Base-by-base conservation (phyloP, 495 filamentous ascomycete genomes). In the Penicillium roqueforti region DNA sequence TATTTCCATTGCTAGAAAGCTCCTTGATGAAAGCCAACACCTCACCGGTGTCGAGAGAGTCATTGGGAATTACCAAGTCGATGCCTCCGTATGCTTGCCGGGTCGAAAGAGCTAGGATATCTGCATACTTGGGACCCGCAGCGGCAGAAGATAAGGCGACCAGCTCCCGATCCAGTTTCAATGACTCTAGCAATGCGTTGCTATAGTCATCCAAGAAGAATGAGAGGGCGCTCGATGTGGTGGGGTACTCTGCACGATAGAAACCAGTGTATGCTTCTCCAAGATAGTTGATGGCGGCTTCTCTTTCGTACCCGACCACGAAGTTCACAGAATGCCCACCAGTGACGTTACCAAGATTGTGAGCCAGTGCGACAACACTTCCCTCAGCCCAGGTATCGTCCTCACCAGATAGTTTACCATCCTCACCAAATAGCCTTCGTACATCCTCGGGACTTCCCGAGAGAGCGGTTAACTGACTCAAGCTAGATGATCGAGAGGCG, bases 1-100 rank as follows among this genome's bases (percentile, higher is more conserved):
- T 60, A 47, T 81, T 78, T 8, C 77, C 78, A 53, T 82, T 69
- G 26, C 71, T 78, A 7, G 72, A 76, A 23, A 80, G 73, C 58
- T 80, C 77, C 51, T 82, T 81, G 53, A 81, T 62, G 45, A 80
- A 82, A 11, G 75, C 69, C 53, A 82, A 61, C 36, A 70, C 63
- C 49, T 71, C 66, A 31, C 61, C 62, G 11, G 71, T 75, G 55
- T 73, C 68, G 10, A 70, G 73, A 28, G 75, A 72, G 32, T 71
- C 65, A 11, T 65, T 57, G 5, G 75, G 68, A 25, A 80, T 74
- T 1, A 69, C 76, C 32, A 79, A 32, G 26, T 80, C 77, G 46
- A 77, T 73, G 8, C 70, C 75, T 46, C 73, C 78, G 51, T 73
- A 80, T n/a, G 70, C 75, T 45, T 81, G 78, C 14, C 76, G 69